phyloP scores from a whole-genome alignment of 208 protist genomes.

The Trypanosoma scelopori region DNA sequence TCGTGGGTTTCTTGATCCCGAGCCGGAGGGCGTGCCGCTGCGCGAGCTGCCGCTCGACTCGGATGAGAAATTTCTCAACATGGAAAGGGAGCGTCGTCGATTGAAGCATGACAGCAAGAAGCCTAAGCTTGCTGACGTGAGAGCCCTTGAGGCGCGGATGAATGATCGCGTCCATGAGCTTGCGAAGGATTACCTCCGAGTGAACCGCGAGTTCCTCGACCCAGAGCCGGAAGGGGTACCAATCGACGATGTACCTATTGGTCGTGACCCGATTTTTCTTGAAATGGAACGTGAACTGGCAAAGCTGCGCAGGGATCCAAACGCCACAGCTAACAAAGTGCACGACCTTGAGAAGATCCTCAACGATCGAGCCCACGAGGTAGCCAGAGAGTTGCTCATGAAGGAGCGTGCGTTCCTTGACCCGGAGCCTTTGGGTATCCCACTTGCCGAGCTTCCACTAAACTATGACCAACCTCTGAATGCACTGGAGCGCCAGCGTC shows the following conservation, averaged over 20 bases:
- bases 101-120: slow-evolving; percentile 55
- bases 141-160: slow-evolving; percentile 61
- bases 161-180: slow-evolving; percentile 69
- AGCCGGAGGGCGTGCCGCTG: slow-evolving; percentile 83
- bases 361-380: slow-evolving; percentile 41
- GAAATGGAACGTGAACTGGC: slow-evolving; percentile 37
- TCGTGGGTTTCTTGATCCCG: slow-evolving; percentile 66
- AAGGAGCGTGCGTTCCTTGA: slow-evolving; percentile 85
- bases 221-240: slow-evolving; percentile 51
- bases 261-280: slow-evolving; percentile 36
- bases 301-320: slow-evolving; percentile 30
- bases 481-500: slow-evolving; percentile 62
- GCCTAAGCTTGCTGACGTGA: slow-evolving; percentile 40
- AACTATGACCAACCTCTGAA: slow-evolving; percentile 72
- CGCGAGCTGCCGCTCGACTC: slow-evolving; percentile 60
- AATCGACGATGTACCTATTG: slow-evolving; percentile 40
- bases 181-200: slow-evolving; percentile 47
- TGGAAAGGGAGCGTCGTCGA: slow-evolving; percentile 60
- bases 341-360: slow-evolving; percentile 45
- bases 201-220: slow-evolving; percentile 59
- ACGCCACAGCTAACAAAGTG: slow-evolving; percentile 19
- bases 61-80: slow-evolving; percentile 57
- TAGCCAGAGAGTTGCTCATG: slow-evolving; percentile 59
- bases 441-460: slow-evolving; percentile 74
- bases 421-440: slow-evolving; percentile 78